phyloP scores from a whole-genome alignment of 495 filamentous ascomycete genomes.

The Penicillium samsonianum region DNA sequence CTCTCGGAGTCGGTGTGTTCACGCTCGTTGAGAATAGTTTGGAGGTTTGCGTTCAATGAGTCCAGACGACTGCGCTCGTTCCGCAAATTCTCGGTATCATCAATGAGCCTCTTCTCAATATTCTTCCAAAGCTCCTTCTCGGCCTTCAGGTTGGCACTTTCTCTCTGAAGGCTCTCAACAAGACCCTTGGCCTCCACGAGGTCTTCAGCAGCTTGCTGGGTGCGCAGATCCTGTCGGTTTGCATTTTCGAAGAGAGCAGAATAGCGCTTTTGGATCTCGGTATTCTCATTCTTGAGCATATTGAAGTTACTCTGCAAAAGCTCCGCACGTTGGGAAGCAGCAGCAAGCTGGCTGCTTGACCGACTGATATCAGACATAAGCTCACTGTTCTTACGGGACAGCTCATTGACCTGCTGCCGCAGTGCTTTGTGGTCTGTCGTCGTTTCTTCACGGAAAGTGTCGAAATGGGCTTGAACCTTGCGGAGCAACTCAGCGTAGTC shows the following conservation, averaged over 20 bases:
- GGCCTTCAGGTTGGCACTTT: slow-evolving; percentile 88
- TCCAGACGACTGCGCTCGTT: slow-evolving; percentile 84
- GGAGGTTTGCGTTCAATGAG: slow-evolving; percentile 72
- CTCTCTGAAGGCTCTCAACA: slow-evolving; percentile 82
- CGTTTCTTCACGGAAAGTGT: slow-evolving; percentile 84
- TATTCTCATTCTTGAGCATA: slow-evolving; percentile 79
- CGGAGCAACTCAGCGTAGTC: slow-evolving; percentile 72
- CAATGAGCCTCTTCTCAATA: slow-evolving; percentile 80
- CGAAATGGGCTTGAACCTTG: slow-evolving; percentile 87
- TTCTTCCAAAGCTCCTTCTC: slow-evolving; percentile 90
- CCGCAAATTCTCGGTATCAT: slow-evolving; percentile 80
- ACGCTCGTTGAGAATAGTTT: slow-evolving; percentile 85
- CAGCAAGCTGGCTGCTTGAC: slow-evolving; percentile 75
- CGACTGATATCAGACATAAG: slow-evolving; percentile 77
- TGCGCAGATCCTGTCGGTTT: slow-evolving; percentile 84
- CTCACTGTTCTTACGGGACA: slow-evolving; percentile 77
- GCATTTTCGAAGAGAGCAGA: slow-evolving; percentile 74
- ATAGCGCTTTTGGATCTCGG: slow-evolving; percentile 77
- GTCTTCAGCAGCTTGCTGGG: slow-evolving; percentile 91
- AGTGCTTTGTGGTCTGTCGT: slow-evolving; percentile 73
- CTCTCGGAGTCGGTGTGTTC: slow-evolving; percentile 82
- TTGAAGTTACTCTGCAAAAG: slow-evolving; percentile 87
- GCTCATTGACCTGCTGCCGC: slow-evolving; percentile 80
- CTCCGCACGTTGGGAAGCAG: slow-evolving; percentile 79
- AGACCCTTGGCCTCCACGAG: slow-evolving; percentile 80